Conservation (phyloP, 345 rosid species). For the Reutealis trisperma region DNA sequence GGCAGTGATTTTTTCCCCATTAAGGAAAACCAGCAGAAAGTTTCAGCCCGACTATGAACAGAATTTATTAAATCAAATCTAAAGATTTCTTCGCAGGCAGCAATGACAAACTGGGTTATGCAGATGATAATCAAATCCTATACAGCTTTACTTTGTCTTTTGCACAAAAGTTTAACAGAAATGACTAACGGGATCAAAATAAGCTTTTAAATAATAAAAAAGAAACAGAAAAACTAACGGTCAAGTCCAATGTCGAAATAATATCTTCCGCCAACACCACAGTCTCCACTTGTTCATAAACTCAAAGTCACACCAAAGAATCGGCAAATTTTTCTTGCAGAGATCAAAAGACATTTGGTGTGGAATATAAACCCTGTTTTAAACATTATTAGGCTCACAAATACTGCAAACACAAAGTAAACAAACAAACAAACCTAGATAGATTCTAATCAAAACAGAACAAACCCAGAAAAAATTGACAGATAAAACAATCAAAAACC, state of each 20-base stretch:
- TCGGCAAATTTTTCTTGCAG: conserved; percentile 32
- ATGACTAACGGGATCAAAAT: conserved; percentile 3
- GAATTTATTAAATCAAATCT: neutral
- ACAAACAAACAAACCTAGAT: neutral
- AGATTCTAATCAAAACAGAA: neutral
- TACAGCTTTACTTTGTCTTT: neutral
- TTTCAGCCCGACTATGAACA: neutral
- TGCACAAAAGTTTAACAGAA: conserved; percentile 2
- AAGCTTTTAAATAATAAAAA: neutral
- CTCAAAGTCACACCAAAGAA: conserved; percentile 56
- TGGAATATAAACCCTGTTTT: conserved; percentile 32
- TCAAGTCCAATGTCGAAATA: conserved; percentile 78
- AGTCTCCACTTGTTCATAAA: conserved; percentile 72
- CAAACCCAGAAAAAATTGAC: neutral
- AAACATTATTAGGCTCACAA: conserved; percentile 28
- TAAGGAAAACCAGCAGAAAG: neutral
- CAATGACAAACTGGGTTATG: neutral
- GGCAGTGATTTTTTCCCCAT: conserved; percentile 45
- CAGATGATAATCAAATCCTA: neutral
- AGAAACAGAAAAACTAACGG: conserved; percentile 11
- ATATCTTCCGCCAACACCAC: conserved; percentile 56
- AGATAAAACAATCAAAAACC: neutral
- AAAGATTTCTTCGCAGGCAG: neutral
- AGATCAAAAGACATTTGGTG: conserved; percentile 51
- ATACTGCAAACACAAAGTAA: neutral